These are phyloP conservation scores for Aureobasidium namibiae DNA, from an alignment of 2,329 filamentous ascomycete genomes.

Conservation along the genomic window DNA sequence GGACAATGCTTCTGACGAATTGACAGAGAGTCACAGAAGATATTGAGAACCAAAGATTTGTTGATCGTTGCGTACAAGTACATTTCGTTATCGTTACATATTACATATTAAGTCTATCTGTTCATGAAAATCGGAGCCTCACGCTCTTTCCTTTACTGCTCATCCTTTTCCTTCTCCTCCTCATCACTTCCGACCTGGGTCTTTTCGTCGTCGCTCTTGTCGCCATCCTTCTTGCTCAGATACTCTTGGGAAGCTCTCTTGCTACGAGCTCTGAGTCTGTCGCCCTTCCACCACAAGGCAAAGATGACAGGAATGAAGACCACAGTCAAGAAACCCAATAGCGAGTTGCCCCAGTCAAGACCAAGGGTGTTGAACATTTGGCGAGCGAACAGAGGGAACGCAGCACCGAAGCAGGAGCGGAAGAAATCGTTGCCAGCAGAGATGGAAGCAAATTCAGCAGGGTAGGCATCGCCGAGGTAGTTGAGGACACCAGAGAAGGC, in stretches of 20 bases:
- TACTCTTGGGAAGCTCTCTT: background rate
- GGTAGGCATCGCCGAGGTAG: constrained; percentile 58
- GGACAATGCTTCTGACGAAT: too few relatives aligned
- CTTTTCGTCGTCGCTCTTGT: constrained; percentile 6
- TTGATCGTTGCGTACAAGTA: background rate
- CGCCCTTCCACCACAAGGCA: constrained; percentile 8
- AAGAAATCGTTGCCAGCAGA: constrained; percentile 58
- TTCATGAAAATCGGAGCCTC: background rate
- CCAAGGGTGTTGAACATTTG: constrained; percentile 12
- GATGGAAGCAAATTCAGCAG: constrained; percentile 51
- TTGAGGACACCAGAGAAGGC: constrained; percentile 25
- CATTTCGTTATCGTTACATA: constrained; percentile 1
- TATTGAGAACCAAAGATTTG: background rate
- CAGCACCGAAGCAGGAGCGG: constrained; percentile 47
- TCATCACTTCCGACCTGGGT: constrained; percentile 1
- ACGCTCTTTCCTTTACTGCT: background rate
- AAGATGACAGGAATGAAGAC: constrained; percentile 8
- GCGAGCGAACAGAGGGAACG: constrained; percentile 37
- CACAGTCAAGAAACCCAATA: constrained; percentile 10
- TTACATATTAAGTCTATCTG: constrained; percentile 5
- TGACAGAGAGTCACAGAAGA: too few relatives aligned
- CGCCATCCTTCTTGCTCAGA: background rate
- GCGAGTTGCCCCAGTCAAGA: constrained; percentile 7
- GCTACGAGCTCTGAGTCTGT: constrained; percentile 2
- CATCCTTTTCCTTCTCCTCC: background rate